A percentile compares a stretch with the other conserved stretches of the same genome.
These are phyloP conservation scores for Senna siamea DNA, from an alignment of 306 rosid genomes.

Conservation along the genomic window DNA sequence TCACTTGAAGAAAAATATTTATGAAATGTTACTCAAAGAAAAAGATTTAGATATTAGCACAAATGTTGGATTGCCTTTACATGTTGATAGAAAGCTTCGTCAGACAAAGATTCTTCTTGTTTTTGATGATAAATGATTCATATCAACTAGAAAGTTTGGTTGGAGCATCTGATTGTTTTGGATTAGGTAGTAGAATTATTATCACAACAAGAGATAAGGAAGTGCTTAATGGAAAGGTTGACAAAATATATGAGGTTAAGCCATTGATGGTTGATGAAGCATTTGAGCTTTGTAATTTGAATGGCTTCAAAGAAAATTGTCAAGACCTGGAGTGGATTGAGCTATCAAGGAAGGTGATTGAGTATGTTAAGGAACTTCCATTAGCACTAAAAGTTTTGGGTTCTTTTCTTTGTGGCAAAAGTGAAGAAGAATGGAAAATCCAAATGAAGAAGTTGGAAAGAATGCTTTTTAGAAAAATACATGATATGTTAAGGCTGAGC, in stretches of 20 bases:
- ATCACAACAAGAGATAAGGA: conserved; percentile 10
- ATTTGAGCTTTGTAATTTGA: conserved; percentile 8
- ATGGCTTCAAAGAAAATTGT: conserved; percentile 16
- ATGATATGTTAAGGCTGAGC: background rate
- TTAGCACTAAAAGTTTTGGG: conserved; percentile 32
- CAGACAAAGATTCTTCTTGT: conserved; percentile 11
- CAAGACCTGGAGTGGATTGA: background rate
- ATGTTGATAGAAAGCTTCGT: background rate
- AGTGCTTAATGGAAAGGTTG: background rate
- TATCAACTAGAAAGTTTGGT: conserved; percentile 5
- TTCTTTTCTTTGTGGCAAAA: background rate
- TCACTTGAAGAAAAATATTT: conserved; percentile 16
- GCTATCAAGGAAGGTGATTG: background rate
- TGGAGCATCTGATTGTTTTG: conserved; percentile 15
- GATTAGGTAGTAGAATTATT: conserved; percentile 1
- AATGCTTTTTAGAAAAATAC: background rate
- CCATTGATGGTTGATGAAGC: background rate
- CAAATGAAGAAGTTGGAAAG: background rate
- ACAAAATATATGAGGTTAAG: background rate
- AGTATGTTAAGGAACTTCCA: background rate
- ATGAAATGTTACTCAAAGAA: background rate
- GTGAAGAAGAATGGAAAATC: conserved; percentile 23
- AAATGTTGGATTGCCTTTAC: background rate
- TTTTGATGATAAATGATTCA: conserved; percentile 18
- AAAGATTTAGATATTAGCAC: conserved; percentile 5